Evolutionary conservation across 2,329 filamentous ascomycete genomes (phyloP).

Genomic region (Phyllosticta capitalensis): DNA sequence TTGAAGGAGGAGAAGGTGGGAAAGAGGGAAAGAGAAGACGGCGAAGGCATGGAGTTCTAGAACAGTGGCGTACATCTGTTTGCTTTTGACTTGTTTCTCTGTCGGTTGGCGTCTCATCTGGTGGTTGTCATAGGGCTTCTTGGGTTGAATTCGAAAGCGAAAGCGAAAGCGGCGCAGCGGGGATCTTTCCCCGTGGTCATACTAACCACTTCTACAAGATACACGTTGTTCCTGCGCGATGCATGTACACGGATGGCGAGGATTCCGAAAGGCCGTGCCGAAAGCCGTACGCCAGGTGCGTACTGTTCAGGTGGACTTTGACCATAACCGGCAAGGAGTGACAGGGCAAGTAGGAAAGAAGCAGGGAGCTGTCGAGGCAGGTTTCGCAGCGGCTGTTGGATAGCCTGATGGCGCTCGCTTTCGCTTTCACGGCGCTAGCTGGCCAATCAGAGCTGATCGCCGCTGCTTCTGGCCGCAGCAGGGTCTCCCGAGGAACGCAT

Average conservation of each 20-base stretch:
- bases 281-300: not conserved
- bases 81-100: not conserved
- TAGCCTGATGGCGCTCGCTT: not conserved
- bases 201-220: too few relatives aligned
- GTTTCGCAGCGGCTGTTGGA: not conserved
- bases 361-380: not conserved
- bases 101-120: not conserved
- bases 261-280: too few relatives aligned
- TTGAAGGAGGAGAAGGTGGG: conserved; percentile 59
- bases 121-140: not conserved
- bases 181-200: not conserved
- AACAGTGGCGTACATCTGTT: not conserved
- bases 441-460: not conserved
- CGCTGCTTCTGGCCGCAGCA: not conserved
- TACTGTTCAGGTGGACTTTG: not conserved
- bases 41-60: conserved; percentile 58
- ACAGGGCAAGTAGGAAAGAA: not conserved
- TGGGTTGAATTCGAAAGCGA: not conserved
- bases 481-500: not conserved
- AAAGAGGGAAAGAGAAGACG: conserved; percentile 48
- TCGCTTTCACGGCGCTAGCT: not conserved
- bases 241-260: too few relatives aligned
- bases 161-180: not conserved
- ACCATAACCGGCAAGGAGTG: not conserved
- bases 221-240: too few relatives aligned